Evolutionary conservation across 768 basidiomycete genomes (phyloP), one percentile per base, ranked within the genome.

Genomic region (Podaxis sp.): DNA sequence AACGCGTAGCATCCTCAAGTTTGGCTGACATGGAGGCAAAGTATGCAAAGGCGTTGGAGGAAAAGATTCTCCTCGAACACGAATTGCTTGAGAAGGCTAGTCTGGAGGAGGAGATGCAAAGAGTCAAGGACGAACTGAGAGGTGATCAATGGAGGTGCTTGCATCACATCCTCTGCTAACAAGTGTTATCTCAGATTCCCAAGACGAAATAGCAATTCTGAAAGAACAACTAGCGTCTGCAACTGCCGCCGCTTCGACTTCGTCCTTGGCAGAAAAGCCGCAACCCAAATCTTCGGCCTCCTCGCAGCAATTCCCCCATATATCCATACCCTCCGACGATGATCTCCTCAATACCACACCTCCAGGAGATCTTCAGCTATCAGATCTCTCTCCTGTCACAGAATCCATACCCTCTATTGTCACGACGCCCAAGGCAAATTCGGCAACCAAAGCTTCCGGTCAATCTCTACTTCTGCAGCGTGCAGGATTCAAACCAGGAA

Each of bases 1-100:
- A 98, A 72, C 86, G 97, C 30, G 92, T 91, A 56, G 89, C 92
- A 46, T 85, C 90, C 8, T 93, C 90, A 54, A 91, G 85, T 68
- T 76, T 96, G 68, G 90, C 89, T 3, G 91, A 92, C 71, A 80
- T 93, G 69, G 95, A 97, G 76, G 80, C 85, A 68, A 94, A 90
- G 73, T 96, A 99, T 77, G 88, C 95, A 63, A 85, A 88, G 58
- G 91, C 90, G 1, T 79, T 99, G 38, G 97, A 99, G 75, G 95
- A 99, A 78, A 99, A 98, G 78, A 98, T 98, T 60, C 78, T 99
- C 28, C 83, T 99, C 40, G 97, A 99, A 74, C 95, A 99, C 67
- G 97, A 99, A 69, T 80, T 99, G 36, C 78, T 98, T 28, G 90
- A 90, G 74, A 97, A 96, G 74, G 93, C 94, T 3, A 87, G 82